phyloP scores from a whole-genome alignment of 176 grass and related monocot species.

The Cymbopogon citratus region DNA sequence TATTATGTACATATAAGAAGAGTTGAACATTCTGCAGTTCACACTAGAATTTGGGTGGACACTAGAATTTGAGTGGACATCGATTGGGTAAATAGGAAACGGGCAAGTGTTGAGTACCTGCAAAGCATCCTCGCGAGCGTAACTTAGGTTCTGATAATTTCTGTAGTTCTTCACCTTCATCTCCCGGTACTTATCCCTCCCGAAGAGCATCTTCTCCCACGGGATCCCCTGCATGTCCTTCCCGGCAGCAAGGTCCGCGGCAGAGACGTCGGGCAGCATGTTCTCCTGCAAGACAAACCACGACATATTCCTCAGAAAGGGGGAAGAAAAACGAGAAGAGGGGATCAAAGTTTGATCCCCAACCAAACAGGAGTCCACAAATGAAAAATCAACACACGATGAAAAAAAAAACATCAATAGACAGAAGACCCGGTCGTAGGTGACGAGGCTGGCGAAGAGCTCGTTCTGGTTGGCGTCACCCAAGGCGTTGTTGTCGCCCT shows the following conservation, averaged over 20 bases:
- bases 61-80: no score
- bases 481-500: conserved; percentile 33
- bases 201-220: conserved; percentile 56
- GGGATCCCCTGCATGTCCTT: conserved; percentile 72
- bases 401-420: neutral
- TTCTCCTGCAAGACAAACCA: conserved; percentile 28
- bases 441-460: conserved; percentile 41
- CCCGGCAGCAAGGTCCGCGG: conserved; percentile 25
- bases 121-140: conserved; percentile 33
- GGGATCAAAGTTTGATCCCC: neutral
- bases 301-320: neutral
- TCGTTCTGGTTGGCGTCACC: conserved; percentile 42
- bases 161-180: conserved; percentile 59
- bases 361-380: neutral
- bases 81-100: neutral
- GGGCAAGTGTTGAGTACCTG: conserved; percentile 17
- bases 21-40: neutral
- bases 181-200: conserved; percentile 52
- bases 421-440: conserved; percentile 28
- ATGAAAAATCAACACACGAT: neutral
- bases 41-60: neutral
- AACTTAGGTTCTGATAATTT: conserved; percentile 59
- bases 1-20: neutral
- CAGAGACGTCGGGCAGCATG: conserved; percentile 32
- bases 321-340: neutral